Evolutionary conservation across 495 filamentous ascomycete genomes (phyloP).

Genomic region (Amorphotheca resinae): DNA sequence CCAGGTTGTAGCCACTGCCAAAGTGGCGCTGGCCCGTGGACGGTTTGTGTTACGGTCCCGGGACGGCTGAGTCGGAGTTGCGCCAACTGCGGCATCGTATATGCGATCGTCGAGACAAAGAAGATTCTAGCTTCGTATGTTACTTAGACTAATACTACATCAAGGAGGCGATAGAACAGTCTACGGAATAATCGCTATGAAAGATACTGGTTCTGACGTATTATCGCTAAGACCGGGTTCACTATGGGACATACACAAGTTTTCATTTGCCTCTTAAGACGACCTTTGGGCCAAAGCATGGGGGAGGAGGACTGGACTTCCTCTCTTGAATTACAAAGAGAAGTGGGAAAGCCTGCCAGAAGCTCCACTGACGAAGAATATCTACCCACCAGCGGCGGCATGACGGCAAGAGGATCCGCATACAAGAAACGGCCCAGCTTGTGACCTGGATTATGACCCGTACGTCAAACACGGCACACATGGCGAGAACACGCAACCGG

Average conservation of each 20-base stretch:
- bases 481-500: too few relatives aligned
- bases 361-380: constrained; percentile 5
- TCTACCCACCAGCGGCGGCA: constrained; percentile 10
- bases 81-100: neutral
- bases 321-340: constrained; percentile 12
- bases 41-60: neutral
- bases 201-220: too few relatives aligned
- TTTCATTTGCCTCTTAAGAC: constrained; percentile 19
- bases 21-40: neutral
- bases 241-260: constrained; percentile 12
- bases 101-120: too few relatives aligned
- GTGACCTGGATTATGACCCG: too few relatives aligned
- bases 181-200: too few relatives aligned
- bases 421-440: too few relatives aligned
- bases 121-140: too few relatives aligned
- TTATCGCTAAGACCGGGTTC: constrained; percentile 8
- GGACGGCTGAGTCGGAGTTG: neutral
- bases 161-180: too few relatives aligned
- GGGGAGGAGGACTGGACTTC: constrained; percentile 18
- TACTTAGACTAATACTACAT: too few relatives aligned
- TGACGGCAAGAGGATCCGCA: too few relatives aligned
- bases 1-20: too few relatives aligned
- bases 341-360: constrained; percentile 9
- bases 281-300: constrained; percentile 20
- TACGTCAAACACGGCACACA: too few relatives aligned